Conservation (phyloP, 1,139 yeast species). For the Hansenula lynferdii region DNA sequence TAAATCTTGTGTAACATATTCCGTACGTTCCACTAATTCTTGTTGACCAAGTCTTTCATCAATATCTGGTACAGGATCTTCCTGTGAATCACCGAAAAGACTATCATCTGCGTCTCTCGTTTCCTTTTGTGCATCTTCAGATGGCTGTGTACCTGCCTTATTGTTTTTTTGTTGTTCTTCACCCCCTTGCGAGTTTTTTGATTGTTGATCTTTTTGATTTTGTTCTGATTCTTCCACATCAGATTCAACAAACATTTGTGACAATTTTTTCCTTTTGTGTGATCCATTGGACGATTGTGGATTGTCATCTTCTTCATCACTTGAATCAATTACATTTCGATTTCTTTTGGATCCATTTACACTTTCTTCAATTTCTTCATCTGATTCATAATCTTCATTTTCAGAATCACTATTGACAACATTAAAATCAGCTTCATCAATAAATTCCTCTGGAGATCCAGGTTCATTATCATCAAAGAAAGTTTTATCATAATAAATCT, state of each 20-base stretch:
- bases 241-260: neutral
- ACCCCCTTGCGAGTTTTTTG: neutral
- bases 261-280: neutral
- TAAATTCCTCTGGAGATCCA: constrained; percentile 10
- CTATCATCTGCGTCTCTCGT: neutral
- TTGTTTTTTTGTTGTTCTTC: too few relatives aligned
- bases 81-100: neutral
- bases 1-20: neutral
- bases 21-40: neutral
- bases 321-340: neutral
- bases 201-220: neutral
- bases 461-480: constrained; percentile 9
- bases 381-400: neutral
- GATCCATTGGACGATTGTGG: neutral
- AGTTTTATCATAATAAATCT: constrained; percentile 5
- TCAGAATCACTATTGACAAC: too few relatives aligned
- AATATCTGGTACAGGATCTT: neutral
- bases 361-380: neutral
- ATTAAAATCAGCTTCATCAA: neutral
- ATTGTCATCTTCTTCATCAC: neutral
- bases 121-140: too few relatives aligned
- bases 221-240: neutral
- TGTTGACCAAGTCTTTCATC: neutral
- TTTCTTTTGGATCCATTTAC: too few relatives aligned
- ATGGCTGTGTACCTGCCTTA: too few relatives aligned